These are phyloP conservation scores for Neophaeococcomyces mojaviensis DNA, from an alignment of 2,329 filamentous ascomycete genomes.

Conservation along the genomic window DNA sequence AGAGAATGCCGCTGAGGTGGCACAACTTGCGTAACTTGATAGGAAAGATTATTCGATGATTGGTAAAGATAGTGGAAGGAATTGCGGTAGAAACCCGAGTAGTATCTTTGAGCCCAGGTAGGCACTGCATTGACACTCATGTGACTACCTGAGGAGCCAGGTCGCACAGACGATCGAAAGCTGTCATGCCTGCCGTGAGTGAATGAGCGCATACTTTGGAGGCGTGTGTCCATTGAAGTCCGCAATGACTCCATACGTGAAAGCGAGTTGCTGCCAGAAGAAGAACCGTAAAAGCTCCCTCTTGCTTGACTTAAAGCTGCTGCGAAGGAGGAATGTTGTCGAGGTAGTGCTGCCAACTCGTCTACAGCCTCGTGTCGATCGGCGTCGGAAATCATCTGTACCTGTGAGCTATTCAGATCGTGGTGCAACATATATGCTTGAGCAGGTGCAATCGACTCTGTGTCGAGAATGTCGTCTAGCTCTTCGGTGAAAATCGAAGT, in stretches of 20 bases:
- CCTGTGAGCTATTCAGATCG: constrained; percentile 16
- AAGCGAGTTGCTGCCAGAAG: constrained; percentile 13
- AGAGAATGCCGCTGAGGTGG: constrained; percentile 12
- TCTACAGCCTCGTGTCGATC: constrained; percentile 22
- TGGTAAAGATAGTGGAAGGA: constrained; percentile 19
- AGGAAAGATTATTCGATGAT: constrained; percentile 15
- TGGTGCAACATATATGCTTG: constrained; percentile 18
- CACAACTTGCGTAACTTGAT: constrained; percentile 7
- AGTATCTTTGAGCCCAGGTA: constrained; percentile 56
- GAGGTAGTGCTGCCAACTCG: constrained; percentile 21
- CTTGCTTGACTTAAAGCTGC: constrained; percentile 14
- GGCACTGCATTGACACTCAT: constrained; percentile 37
- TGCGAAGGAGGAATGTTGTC: constrained; percentile 14
- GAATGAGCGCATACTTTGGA: constrained; percentile 31
- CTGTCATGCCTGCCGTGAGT: constrained; percentile 11
- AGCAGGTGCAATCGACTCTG: constrained; percentile 14
- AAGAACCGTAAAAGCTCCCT: constrained; percentile 12
- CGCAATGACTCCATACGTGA: constrained; percentile 21
- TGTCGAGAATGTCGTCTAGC: constrained; percentile 15
- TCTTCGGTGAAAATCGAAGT: constrained; percentile 12
- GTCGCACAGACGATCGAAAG: constrained; percentile 14
- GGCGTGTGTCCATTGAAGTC: constrained; percentile 19
- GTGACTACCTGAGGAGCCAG: constrained; percentile 36
- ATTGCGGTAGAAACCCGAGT: constrained; percentile 32
- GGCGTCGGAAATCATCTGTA: constrained; percentile 16